Conservation (phyloP, 1,284 basidiomycete genomes). For the Kwoniella shivajii region DNA sequence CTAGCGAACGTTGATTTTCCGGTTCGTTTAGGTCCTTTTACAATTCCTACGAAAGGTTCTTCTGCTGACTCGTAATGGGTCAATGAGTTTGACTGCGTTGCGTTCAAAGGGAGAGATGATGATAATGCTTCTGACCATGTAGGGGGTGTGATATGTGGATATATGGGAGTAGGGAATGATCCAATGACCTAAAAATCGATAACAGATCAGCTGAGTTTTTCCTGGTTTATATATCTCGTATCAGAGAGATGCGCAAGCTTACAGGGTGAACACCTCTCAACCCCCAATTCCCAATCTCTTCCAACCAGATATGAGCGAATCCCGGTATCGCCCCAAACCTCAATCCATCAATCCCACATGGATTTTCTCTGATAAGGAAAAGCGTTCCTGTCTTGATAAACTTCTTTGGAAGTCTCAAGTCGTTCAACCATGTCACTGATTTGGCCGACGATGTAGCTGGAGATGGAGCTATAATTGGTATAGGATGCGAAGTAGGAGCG, state of each 20-base stretch:
- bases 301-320: conserved; percentile 49
- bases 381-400: conserved; percentile 25
- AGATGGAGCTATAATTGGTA: conserved; percentile 53
- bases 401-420: conserved; percentile 24
- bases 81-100: conserved; percentile 12
- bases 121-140: conserved; percentile 64
- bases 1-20: conserved; percentile 89
- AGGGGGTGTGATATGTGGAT: conserved; percentile 57
- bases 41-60: conserved; percentile 57
- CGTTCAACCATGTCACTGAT: conserved; percentile 9
- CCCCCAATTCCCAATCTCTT: conserved; percentile 51
- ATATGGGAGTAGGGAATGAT: conserved; percentile 51
- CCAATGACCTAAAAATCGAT: conserved; percentile 24
- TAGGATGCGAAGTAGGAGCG: conserved; percentile 60
- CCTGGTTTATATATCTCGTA: too few relatives aligned
- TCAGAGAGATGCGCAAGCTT: conserved; percentile 35
- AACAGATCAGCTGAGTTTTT: neutral
- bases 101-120: neutral
- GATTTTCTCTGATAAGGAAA: conserved; percentile 46
- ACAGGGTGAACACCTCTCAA: conserved; percentile 64
- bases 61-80: conserved; percentile 17
- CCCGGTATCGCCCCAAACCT: conserved; percentile 46
- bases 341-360: conserved; percentile 45
- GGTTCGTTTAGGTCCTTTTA: conserved; percentile 81
- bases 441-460: neutral